A percentile compares a stretch with the other conserved stretches of the same genome.
These are phyloP conservation scores for Cicer judaicum DNA, from an alignment of 306 rosid species.

Conservation along the genomic window DNA sequence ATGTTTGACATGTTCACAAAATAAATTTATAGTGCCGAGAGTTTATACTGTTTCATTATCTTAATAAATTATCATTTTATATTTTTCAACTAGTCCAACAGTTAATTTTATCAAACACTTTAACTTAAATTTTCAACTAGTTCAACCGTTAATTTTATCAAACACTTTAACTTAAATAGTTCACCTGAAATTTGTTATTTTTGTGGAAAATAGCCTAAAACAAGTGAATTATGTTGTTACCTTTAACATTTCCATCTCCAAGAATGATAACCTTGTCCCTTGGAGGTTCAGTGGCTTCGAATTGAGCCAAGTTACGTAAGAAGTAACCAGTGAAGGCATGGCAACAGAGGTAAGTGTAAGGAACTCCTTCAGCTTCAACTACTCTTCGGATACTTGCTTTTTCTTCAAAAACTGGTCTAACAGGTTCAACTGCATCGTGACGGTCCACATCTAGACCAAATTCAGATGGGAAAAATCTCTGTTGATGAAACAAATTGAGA, in stretches of 20 bases:
- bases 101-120: no score
- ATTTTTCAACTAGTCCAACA: no score
- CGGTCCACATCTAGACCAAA: slow-evolving; percentile 57
- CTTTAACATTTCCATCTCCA: slow-evolving; percentile 62
- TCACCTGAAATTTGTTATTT: no score
- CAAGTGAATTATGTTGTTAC: slow-evolving; percentile 12
- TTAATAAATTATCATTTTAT: no score
- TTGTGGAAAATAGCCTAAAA: no score
- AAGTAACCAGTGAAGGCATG: slow-evolving; percentile 49
- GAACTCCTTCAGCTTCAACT: slow-evolving; percentile 50
- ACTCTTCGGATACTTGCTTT: slow-evolving; percentile 46
- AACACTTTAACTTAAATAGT: no score
- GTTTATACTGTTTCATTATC: no score
- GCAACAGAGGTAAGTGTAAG: slow-evolving; percentile 49
- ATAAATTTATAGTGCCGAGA: no score
- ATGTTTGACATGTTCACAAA: no score
- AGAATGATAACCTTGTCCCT: slow-evolving; percentile 48
- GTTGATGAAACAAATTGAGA: background rate
- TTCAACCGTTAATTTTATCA: no score
- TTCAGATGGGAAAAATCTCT: slow-evolving; percentile 59
- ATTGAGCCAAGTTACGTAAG: slow-evolving; percentile 46
- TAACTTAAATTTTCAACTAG: no score
- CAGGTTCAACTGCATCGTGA: slow-evolving; percentile 43
- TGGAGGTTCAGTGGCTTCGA: slow-evolving; percentile 45
- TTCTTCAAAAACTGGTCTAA: slow-evolving; percentile 32